Percentiles rank a stretch among this genome's conserved stretches.
Evolutionary conservation across 768 basidiomycete genomes (phyloP).

Genomic region (Nevesoporus exiguus): DNA sequence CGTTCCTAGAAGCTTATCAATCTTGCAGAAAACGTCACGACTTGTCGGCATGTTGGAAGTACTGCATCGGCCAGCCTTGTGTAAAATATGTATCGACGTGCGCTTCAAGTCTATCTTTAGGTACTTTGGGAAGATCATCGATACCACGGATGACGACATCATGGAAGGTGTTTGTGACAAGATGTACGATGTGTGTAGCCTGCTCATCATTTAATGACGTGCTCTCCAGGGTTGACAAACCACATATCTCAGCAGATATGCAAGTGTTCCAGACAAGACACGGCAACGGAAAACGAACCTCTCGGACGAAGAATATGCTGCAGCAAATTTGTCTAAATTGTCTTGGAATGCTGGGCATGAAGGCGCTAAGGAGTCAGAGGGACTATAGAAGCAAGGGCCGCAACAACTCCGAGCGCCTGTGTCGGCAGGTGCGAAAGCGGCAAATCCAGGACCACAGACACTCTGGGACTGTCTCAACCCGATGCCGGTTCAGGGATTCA

Average conservation of each 20-base stretch:
- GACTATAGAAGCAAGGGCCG: not conserved
- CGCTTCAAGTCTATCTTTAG: slow-evolving; percentile 61
- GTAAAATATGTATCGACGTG: not conserved
- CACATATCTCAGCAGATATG: too few species aligned
- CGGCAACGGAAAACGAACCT: too few species aligned
- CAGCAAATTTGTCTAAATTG: slow-evolving; percentile 15
- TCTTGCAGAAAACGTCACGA: slow-evolving; percentile 54
- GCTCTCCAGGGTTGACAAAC: too few species aligned
- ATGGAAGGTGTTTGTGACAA: slow-evolving; percentile 56
- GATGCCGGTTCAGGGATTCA: too few species aligned
- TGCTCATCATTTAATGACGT: too few species aligned
- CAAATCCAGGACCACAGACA: too few species aligned
- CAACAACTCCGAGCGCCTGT: slow-evolving; percentile 1
- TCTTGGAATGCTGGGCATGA: slow-evolving; percentile 27
- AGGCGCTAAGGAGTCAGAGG: slow-evolving; percentile 22
- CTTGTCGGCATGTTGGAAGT: slow-evolving; percentile 73
- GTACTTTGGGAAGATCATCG: slow-evolving; percentile 73
- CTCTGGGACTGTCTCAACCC: too few species aligned
- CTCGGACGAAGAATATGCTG: slow-evolving; percentile 38
- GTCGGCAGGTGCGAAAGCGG: not conserved
- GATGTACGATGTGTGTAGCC: slow-evolving; percentile 74
- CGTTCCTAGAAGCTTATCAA: slow-evolving; percentile 38
- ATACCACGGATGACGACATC: slow-evolving; percentile 42
- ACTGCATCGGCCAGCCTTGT: not conserved
- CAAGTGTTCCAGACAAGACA: too few species aligned